phyloP scores from a whole-genome alignment of 805 yeast genomes.

The Saturnispora besseyi region DNA sequence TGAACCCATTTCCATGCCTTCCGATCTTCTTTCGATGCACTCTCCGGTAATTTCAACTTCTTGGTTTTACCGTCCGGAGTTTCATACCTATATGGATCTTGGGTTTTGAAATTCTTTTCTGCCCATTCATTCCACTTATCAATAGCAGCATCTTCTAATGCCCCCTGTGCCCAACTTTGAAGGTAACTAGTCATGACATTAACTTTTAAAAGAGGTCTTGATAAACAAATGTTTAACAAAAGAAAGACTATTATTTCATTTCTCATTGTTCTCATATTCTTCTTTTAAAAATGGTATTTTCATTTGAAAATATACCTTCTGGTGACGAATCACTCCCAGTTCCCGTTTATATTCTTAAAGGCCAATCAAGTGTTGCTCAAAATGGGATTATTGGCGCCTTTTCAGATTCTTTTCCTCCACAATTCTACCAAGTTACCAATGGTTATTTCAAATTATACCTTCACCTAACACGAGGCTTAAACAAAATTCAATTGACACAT shows the following conservation, averaged over 20 bases:
- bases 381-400: slow-evolving; percentile 36
- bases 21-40: slow-evolving; percentile 49
- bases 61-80: slow-evolving; percentile 42
- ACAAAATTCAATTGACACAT: slow-evolving; percentile 45
- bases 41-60: slow-evolving; percentile 52
- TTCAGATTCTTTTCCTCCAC: slow-evolving; percentile 50
- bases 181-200: slow-evolving; percentile 5
- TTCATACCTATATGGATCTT: slow-evolving; percentile 56
- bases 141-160: slow-evolving; percentile 22
- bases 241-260: neutral
- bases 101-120: slow-evolving; percentile 52
- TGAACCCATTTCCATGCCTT: slow-evolving; percentile 68
- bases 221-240: neutral
- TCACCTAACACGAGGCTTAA: slow-evolving; percentile 48
- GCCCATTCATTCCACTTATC: slow-evolving; percentile 60
- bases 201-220: neutral
- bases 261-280: neutral
- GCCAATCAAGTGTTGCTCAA: slow-evolving; percentile 26
- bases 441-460: slow-evolving; percentile 74
- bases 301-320: slow-evolving; percentile 27
- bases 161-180: slow-evolving; percentile 12
- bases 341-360: slow-evolving; percentile 44
- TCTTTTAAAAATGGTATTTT: slow-evolving; percentile 19
- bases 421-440: slow-evolving; percentile 56
- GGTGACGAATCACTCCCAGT: slow-evolving; percentile 31